Conservation (phyloP, 164 flowering plant genomes). For the Akebia trifoliata region DNA sequence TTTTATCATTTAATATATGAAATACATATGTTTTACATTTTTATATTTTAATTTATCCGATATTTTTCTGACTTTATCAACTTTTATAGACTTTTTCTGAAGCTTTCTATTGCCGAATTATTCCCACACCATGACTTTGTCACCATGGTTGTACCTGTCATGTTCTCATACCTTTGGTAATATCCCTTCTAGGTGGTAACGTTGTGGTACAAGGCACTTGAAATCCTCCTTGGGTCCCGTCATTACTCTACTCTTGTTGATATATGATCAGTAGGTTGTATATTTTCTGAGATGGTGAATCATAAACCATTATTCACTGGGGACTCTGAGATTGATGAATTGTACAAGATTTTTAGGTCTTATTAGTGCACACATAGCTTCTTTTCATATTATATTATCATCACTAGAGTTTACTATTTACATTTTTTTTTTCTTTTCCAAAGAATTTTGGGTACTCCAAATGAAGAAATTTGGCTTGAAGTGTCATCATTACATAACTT, state of each 20-base stretch:
- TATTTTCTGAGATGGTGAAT: slow-evolving; percentile 99
- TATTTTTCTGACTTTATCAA: no score
- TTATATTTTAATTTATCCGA: no score
- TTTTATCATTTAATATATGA: no score
- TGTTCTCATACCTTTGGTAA: neutral
- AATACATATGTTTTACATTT: no score
- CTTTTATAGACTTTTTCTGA: no score
- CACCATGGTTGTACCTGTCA: neutral
- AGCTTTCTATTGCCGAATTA: no score
- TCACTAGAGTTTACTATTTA: slow-evolving; percentile 1
- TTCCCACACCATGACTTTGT: neutral
- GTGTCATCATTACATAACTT: slow-evolving; percentile 87
- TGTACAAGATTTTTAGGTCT: slow-evolving; percentile 96
- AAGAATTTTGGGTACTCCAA: slow-evolving; percentile 88
- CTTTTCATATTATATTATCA: neutral
- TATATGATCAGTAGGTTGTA: slow-evolving; percentile 98
- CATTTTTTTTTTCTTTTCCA: slow-evolving; percentile 10
- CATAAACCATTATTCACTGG: slow-evolving; percentile 90
- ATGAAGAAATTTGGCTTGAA: slow-evolving; percentile 91
- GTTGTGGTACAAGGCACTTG: slow-evolving; percentile 98
- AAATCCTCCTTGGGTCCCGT: slow-evolving; percentile 90
- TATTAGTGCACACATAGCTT: neutral
- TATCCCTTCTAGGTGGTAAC: slow-evolving; percentile 77
- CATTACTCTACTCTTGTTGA: slow-evolving; percentile 98
- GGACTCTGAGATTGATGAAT: slow-evolving; percentile 95